Percentiles rank a stretch among this genome's conserved stretches.
Conservation (phyloP, 306 rosid species). For the Glycine latifolia region DNA sequence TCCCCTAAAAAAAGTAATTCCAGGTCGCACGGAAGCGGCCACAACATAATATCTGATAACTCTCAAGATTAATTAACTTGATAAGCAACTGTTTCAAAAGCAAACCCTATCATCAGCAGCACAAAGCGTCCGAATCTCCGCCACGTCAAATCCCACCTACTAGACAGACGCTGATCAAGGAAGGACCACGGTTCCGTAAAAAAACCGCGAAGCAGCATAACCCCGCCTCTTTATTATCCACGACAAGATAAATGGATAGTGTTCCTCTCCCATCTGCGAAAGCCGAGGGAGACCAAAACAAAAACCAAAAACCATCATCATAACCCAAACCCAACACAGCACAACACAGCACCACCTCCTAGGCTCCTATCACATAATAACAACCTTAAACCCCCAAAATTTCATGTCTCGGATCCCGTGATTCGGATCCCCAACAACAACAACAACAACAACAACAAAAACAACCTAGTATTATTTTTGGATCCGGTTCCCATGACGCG, state of each 20-base stretch:
- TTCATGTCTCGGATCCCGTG: constrained; percentile 49
- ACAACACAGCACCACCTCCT: not conserved
- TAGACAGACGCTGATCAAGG: not conserved
- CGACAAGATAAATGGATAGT: constrained; percentile 73
- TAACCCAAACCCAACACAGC: not conserved
- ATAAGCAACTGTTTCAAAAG: constrained; percentile 1
- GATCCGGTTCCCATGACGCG: constrained; percentile 75
- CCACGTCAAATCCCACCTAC: constrained; percentile 35
- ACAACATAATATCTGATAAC: not conserved
- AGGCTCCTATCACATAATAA: not conserved
- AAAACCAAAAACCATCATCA: not conserved
- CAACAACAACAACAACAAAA: too few species aligned
- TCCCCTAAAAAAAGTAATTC: not conserved
- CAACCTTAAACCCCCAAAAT: constrained; percentile 13
- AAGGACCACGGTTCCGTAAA: not conserved
- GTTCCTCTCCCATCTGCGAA: constrained; percentile 65
- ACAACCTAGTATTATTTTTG: not conserved
- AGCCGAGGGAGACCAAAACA: constrained; percentile 44
- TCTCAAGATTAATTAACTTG: not conserved
- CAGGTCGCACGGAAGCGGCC: not conserved
- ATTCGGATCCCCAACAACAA: constrained; percentile 51
- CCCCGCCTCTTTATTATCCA: constrained; percentile 42
- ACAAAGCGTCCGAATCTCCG: not conserved
- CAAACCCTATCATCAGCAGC: not conserved
- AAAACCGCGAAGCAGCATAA: not conserved